Percentiles rank a stretch among this genome's conserved stretches.
Evolutionary conservation across 2,329 filamentous ascomycete genomes (phyloP).

Genomic region (Penicillium sp.): DNA sequence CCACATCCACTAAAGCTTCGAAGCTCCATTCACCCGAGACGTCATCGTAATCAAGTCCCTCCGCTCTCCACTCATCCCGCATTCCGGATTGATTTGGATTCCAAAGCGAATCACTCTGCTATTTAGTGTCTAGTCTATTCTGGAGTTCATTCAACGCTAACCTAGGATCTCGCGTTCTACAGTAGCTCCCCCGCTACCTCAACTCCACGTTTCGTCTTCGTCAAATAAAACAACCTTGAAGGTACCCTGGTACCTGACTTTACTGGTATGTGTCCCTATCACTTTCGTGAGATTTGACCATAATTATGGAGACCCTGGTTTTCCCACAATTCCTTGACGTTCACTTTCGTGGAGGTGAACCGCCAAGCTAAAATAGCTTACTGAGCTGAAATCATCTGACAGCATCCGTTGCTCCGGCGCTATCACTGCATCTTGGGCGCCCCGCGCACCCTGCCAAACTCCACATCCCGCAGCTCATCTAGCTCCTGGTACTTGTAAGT

Average conservation of each 20-base stretch:
- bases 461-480: neutral
- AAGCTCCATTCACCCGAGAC: slow-evolving; percentile 34
- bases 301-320: neutral
- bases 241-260: neutral
- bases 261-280: neutral
- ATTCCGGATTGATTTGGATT: neutral
- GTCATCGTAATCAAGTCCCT: slow-evolving; percentile 20
- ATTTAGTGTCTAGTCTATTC: neutral
- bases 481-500: neutral
- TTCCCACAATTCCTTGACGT: neutral
- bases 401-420: slow-evolving; percentile 38
- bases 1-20: slow-evolving; percentile 7
- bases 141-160: neutral
- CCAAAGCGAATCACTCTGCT: too few relatives aligned
- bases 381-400: slow-evolving; percentile 10
- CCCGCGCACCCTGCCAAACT: neutral
- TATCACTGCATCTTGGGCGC: slow-evolving; percentile 15
- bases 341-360: neutral
- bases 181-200: neutral
- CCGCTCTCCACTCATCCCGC: neutral
- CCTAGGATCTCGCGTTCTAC: neutral
- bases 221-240: neutral
- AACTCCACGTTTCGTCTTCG: neutral
- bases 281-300: neutral
- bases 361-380: neutral